Evolutionary conservation across 2,329 filamentous ascomycete genomes (phyloP).

Genomic region (Diaporthe destruens): DNA sequence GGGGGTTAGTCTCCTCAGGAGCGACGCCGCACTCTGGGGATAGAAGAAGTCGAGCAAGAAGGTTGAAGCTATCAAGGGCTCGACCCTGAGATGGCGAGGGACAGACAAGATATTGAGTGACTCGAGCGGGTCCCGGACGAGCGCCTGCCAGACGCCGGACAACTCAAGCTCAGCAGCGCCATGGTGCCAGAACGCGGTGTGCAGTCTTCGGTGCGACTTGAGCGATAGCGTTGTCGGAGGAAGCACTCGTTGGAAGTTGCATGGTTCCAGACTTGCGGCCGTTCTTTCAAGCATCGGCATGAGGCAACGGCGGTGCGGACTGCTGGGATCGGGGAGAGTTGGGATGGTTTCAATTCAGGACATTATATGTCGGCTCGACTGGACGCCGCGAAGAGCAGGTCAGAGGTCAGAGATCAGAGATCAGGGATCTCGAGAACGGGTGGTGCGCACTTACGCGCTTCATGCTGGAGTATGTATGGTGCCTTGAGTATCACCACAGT

Average conservation of each 20-base stretch:
- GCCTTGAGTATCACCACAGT: slow-evolving; percentile 21
- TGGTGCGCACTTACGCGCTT: slow-evolving; percentile 38
- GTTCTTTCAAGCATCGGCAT: slow-evolving; percentile 70
- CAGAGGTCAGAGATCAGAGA: slow-evolving; percentile 28
- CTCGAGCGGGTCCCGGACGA: slow-evolving; percentile 51
- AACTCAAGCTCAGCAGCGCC: slow-evolving; percentile 64
- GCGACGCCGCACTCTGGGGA: slow-evolving; percentile 58
- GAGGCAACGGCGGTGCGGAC: slow-evolving; percentile 40
- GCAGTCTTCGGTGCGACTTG: slow-evolving; percentile 59
- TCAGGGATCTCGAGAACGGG: too few relatives aligned
- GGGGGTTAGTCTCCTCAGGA: slow-evolving; percentile 54
- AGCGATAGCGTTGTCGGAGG: slow-evolving; percentile 53
- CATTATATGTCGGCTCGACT: slow-evolving; percentile 38
- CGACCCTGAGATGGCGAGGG: slow-evolving; percentile 43
- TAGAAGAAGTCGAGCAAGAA: slow-evolving; percentile 70
- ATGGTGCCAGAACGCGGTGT: slow-evolving; percentile 67
- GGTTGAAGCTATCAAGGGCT: slow-evolving; percentile 58
- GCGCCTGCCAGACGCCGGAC: slow-evolving; percentile 56
- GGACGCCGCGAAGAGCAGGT: neutral
- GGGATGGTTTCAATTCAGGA: slow-evolving; percentile 32
- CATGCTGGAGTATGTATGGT: slow-evolving; percentile 36
- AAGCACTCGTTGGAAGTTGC: slow-evolving; percentile 66
- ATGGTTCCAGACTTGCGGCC: slow-evolving; percentile 67
- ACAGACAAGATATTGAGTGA: slow-evolving; percentile 45
- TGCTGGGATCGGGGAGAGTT: slow-evolving; percentile 27